A percentile compares a stretch with the other conserved stretches of the same genome.
phyloP scores from a whole-genome alignment of 2,329 filamentous ascomycete species.

The Xylaria sp. region DNA sequence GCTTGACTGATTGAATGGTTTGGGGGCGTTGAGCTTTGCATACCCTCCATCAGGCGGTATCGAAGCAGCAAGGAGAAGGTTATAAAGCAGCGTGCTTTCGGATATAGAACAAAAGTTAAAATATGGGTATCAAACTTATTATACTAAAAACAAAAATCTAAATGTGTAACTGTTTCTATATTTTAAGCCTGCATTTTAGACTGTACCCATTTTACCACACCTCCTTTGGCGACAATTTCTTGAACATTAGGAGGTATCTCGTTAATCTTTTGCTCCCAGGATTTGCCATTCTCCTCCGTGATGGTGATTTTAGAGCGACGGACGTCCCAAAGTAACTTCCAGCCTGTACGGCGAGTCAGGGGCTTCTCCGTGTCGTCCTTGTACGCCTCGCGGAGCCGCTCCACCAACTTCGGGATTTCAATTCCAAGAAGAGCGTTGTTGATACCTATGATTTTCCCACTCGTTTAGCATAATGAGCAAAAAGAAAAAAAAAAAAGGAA shows the following conservation, averaged over 20 bases:
- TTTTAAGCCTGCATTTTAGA: not conserved
- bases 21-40: too few species aligned
- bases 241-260: conserved; percentile 88
- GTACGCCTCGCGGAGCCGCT: conserved; percentile 72
- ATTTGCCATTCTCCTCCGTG: conserved; percentile 61
- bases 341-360: conserved; percentile 79
- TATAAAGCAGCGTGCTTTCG: too few species aligned
- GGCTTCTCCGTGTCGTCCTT: conserved; percentile 51
- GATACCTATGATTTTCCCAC: conserved; percentile 56
- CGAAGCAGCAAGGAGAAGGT: too few species aligned
- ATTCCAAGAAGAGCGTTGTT: conserved; percentile 81
- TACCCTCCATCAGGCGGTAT: too few species aligned
- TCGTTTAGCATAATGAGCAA: conserved; percentile 52
- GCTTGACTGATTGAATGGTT: too few species aligned
- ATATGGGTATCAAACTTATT: too few species aligned
- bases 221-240: conserved; percentile 62
- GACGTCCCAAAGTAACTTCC: conserved; percentile 86
- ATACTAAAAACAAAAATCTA: too few species aligned
- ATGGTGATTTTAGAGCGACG: conserved; percentile 7
- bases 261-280: conserved; percentile 84
- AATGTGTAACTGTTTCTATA: too few species aligned
- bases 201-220: conserved; percentile 11
- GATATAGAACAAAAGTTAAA: too few species aligned
- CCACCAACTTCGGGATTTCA: conserved; percentile 75
- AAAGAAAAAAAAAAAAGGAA: conserved; percentile 31